These are phyloP conservation scores for Coemansia sp. DNA, from an alignment of 192 early-diverging fungal species.

Conservation along the genomic window DNA sequence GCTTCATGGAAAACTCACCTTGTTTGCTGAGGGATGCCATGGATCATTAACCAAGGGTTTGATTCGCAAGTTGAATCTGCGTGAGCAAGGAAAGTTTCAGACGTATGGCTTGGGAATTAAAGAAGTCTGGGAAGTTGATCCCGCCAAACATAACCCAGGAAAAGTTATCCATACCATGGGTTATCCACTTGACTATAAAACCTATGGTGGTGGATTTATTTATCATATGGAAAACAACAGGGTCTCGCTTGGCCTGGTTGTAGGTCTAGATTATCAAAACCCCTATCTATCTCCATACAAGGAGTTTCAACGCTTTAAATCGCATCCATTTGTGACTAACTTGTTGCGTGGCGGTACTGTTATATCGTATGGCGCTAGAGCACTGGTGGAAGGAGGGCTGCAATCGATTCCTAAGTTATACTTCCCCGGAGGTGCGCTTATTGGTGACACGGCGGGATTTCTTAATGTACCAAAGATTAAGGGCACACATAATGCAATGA, in stretches of 20 bases:
- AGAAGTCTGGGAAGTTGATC: slow-evolving; percentile 96
- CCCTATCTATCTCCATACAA: slow-evolving; percentile 93
- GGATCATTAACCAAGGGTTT: slow-evolving; percentile 91
- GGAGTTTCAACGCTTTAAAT: slow-evolving; percentile 96
- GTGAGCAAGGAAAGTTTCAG: slow-evolving; percentile 83
- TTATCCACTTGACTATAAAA: slow-evolving; percentile 85
- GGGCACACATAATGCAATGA: slow-evolving; percentile 99
- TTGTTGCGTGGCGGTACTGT: slow-evolving; percentile 88
- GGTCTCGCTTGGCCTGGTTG: slow-evolving; percentile 83
- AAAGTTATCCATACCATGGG: slow-evolving; percentile 84
- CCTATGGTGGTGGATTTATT: slow-evolving; percentile 93
- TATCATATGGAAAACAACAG: slow-evolving; percentile 94
- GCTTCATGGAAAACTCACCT: slow-evolving; percentile 87
- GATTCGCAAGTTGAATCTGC: slow-evolving; percentile 82
- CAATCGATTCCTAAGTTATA: slow-evolving; percentile 93
- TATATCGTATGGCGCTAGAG: slow-evolving; percentile 91
- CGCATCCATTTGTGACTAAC: slow-evolving; percentile 81
- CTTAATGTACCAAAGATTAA: slow-evolving; percentile 98
- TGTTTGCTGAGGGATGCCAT: slow-evolving; percentile 98
- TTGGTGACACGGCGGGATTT: slow-evolving; percentile 95
- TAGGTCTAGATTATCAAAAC: slow-evolving; percentile 94
- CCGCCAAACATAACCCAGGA: slow-evolving; percentile 80
- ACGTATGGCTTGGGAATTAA: slow-evolving; percentile 96
- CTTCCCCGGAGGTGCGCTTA: slow-evolving; percentile 93
- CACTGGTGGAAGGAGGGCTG: slow-evolving; percentile 93